phyloP scores from a whole-genome alignment of 2,329 filamentous ascomycete species.

The Paracorniculantispora psalliotae region DNA sequence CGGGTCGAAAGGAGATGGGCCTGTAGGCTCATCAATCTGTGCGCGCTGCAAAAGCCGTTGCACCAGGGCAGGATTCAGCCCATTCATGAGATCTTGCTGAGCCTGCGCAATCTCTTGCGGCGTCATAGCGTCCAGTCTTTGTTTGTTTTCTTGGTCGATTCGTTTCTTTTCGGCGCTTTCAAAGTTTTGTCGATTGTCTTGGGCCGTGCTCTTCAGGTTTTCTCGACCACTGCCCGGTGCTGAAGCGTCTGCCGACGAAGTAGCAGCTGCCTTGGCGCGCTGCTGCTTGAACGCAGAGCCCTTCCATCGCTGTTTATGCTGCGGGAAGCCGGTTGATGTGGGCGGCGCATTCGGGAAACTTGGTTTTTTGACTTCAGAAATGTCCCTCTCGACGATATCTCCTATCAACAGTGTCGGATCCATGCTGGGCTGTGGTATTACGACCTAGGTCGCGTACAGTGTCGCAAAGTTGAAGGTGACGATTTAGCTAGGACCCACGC shows the following conservation, averaged over 20 bases:
- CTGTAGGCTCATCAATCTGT: constrained; percentile 61
- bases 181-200: constrained; percentile 16
- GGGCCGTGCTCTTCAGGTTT: constrained; percentile 10
- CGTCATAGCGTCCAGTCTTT: constrained; percentile 72
- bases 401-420: constrained; percentile 55
- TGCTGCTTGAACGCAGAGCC: constrained; percentile 74
- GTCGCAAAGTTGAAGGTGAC: neutral
- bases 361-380: constrained; percentile 55
- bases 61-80: constrained; percentile 69
- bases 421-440: constrained; percentile 22
- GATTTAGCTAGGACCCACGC: neutral
- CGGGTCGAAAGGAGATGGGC: constrained; percentile 39
- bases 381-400: constrained; percentile 74
- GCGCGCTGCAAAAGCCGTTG: constrained; percentile 71
- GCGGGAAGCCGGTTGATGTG: constrained; percentile 71
- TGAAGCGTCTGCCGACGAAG: neutral
- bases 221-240: constrained; percentile 1
- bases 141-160: constrained; percentile 80
- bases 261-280: constrained; percentile 22
- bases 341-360: constrained; percentile 44
- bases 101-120: constrained; percentile 75
- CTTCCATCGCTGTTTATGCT: constrained; percentile 70
- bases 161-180: constrained; percentile 57
- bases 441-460: neutral
- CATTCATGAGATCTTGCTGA: constrained; percentile 72